Percentiles rank a stretch among this genome's conserved stretches.
phyloP scores from a whole-genome alignment of 345 rosid species.

The Moricandia arvensis region DNA sequence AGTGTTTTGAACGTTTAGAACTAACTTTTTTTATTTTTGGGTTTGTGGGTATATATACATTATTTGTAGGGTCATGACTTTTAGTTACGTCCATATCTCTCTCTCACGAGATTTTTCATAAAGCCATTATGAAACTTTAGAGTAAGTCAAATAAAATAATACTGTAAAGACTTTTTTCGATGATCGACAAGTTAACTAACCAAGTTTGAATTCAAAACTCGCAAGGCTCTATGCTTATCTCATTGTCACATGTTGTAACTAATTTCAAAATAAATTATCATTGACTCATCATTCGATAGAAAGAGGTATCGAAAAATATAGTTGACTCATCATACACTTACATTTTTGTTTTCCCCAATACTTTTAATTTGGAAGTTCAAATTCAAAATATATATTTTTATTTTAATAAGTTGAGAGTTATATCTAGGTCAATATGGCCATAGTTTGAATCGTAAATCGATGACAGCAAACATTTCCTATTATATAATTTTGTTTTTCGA shows the following conservation, averaged over 20 bases:
- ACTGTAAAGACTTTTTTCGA: not conserved
- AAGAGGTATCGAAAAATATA: not conserved
- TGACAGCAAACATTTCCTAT: not conserved
- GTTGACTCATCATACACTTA: conserved; percentile 7
- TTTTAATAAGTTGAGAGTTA: not conserved
- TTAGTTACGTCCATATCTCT: conserved; percentile 9
- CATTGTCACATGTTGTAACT: conserved; percentile 20
- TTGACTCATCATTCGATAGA: conserved; percentile 30
- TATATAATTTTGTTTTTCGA: not conserved
- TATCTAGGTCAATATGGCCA: not conserved
- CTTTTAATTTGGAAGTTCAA: not conserved
- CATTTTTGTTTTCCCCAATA: not conserved
- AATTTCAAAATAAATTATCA: conserved; percentile 11
- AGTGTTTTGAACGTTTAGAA: conserved; percentile 19
- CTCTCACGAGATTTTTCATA: not conserved
- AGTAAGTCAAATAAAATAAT: conserved; percentile 14
- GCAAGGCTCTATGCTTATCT: conserved; percentile 5
- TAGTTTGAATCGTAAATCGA: not conserved
- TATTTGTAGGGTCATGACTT: conserved; percentile 19
- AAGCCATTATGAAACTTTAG: conserved; percentile 19
- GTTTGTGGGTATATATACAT: conserved; percentile 20
- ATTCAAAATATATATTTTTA: not conserved
- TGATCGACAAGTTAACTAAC: not conserved
- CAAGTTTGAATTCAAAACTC: conserved; percentile 31
- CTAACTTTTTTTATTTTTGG: conserved; percentile 14